Conservation (phyloP, 1,284 basidiomycete genomes). For the Rhodofomes roseus region DNA sequence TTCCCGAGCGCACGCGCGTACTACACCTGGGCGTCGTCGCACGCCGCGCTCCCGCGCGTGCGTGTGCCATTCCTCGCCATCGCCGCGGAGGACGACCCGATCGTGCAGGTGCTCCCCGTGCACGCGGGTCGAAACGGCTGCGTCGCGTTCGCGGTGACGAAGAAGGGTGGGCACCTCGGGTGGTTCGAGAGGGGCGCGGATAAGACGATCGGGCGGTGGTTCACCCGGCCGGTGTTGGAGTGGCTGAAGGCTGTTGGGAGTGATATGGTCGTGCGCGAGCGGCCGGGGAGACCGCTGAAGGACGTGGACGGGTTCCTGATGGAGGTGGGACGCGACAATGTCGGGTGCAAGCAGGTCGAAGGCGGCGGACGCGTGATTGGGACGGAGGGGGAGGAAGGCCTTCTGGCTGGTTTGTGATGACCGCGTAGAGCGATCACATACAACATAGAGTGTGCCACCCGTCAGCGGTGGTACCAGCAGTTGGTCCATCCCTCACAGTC, state of each 20-base stretch:
- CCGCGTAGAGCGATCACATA: too few relatives aligned
- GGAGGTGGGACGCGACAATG: constrained; percentile 47
- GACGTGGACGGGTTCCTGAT: constrained; percentile 57
- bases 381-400: constrained; percentile 32
- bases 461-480: too few relatives aligned
- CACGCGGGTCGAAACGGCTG: constrained; percentile 50
- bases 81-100: constrained; percentile 90
- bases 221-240: constrained; percentile 69
- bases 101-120: constrained; percentile 67
- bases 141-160: constrained; percentile 73
- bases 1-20: constrained; percentile 75
- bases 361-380: constrained; percentile 36
- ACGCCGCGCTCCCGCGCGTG: constrained; percentile 52
- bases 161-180: constrained; percentile 88
- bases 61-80: constrained; percentile 77
- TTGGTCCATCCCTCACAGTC: too few relatives aligned
- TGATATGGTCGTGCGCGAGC: constrained; percentile 39
- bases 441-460: too few relatives aligned
- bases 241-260: constrained; percentile 65
- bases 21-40: constrained; percentile 68
- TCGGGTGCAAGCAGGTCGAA: constrained; percentile 46
- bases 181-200: constrained; percentile 74
- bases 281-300: constrained; percentile 29
- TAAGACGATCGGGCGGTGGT: constrained; percentile 60
- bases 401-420: constrained; percentile 33